Conservation (phyloP, 345 rosid species). For the Gossypium ekmanianum region DNA sequence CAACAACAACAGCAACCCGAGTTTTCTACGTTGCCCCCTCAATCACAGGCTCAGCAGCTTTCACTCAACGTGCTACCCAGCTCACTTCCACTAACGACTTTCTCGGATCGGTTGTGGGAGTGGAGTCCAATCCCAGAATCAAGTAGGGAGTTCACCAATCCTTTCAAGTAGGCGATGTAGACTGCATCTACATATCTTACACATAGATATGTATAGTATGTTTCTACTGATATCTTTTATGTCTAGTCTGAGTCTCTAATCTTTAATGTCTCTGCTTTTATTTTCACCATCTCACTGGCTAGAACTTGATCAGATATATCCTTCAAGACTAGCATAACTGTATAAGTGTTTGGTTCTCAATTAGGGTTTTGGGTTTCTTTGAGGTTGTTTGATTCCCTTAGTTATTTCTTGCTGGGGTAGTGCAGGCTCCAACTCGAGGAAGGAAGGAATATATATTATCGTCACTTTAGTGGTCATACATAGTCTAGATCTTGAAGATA, state of each 20-base stretch:
- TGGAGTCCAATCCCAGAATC: slow-evolving; percentile 80
- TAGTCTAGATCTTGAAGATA: background rate
- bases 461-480: background rate
- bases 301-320: slow-evolving; percentile 1
- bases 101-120: slow-evolving; percentile 70
- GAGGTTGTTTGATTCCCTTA: background rate
- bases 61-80: slow-evolving; percentile 44
- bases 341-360: background rate
- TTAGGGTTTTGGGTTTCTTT: slow-evolving; percentile 2
- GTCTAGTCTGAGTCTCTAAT: background rate
- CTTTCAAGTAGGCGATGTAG: slow-evolving; percentile 51
- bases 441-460: background rate
- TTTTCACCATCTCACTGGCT: background rate
- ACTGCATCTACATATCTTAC: background rate
- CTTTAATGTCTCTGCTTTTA: background rate
- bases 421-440: background rate
- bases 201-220: background rate
- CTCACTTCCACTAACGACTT: slow-evolving; percentile 40
- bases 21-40: slow-evolving; percentile 32
- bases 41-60: slow-evolving; percentile 38
- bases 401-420: background rate
- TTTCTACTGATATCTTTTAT: background rate
- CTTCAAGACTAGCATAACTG: background rate
- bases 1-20: slow-evolving; percentile 31
- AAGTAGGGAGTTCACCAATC: slow-evolving; percentile 43